Evolutionary conservation across 257 asterid species (phyloP).

Genomic region (Osmanthus fragrans): DNA sequence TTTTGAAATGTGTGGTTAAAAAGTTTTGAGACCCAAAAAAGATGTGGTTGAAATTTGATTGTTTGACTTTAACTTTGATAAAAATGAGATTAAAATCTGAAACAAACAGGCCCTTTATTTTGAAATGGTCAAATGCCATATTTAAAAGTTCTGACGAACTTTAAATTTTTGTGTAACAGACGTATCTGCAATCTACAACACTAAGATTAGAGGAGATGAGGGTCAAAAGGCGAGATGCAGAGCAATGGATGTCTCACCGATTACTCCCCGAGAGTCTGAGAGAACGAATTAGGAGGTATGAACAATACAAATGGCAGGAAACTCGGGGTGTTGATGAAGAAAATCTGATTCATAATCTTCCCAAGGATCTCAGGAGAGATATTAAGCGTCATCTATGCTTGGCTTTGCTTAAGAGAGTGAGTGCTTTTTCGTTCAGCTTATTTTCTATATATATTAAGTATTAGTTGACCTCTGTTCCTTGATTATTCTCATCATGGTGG

Average conservation of each 20-base stretch:
- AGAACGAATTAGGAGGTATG: constrained; percentile 88
- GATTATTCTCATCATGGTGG: neutral
- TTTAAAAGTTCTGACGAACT: constrained; percentile 7
- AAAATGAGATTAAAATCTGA: too few relatives aligned
- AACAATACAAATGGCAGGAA: constrained; percentile 98
- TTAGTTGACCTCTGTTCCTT: neutral
- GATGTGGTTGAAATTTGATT: too few relatives aligned
- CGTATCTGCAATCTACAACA: constrained; percentile 95
- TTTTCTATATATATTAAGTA: neutral
- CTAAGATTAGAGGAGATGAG: constrained; percentile 95
- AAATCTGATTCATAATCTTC: constrained; percentile 75
- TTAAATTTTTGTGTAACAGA: constrained; percentile 52
- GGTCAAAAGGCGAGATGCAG: constrained; percentile 96
- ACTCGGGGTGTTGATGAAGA: constrained; percentile 98
- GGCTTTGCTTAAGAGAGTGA: constrained; percentile 81
- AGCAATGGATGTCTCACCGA: constrained; percentile 99
- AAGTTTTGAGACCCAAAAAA: too few relatives aligned
- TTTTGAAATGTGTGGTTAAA: too few relatives aligned
- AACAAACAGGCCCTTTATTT: too few relatives aligned
- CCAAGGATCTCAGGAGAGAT: constrained; percentile 96
- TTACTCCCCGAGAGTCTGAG: constrained; percentile 78
- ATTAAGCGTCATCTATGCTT: constrained; percentile 94
- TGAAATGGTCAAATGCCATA: neutral
- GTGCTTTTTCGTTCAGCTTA: constrained; percentile 22
- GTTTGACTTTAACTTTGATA: too few relatives aligned